Evolutionary conservation across 495 filamentous ascomycete genomes (phyloP).

Genomic region (Penicillium egyptiacum): DNA sequence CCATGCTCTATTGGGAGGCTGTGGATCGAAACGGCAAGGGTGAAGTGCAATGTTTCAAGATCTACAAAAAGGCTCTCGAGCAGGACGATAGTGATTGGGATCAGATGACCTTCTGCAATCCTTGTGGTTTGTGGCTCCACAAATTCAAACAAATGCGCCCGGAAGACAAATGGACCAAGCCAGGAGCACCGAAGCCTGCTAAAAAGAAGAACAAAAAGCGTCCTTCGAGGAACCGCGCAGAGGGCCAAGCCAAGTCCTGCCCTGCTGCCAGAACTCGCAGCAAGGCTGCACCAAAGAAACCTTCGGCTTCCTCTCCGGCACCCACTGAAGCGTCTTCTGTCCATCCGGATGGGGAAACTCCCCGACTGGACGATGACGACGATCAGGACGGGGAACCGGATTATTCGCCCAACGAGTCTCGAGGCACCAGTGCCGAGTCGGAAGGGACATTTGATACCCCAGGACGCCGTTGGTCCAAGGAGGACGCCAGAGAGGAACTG

Average conservation of each 20-base stretch:
- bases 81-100: conserved; percentile 63
- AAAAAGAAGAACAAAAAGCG: conserved; percentile 46
- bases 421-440: conserved; percentile 45
- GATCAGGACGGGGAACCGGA: conserved; percentile 21
- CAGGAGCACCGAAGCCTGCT: conserved; percentile 28
- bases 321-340: conserved; percentile 46
- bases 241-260: conserved; percentile 32
- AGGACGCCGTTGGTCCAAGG: conserved; percentile 45
- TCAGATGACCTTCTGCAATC: conserved; percentile 83
- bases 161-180: conserved; percentile 74
- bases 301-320: conserved; percentile 43
- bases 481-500: conserved; percentile 58
- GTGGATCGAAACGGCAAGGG: conserved; percentile 60
- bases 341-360: conserved; percentile 37
- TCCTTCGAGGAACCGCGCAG: conserved; percentile 33
- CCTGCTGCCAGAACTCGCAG: conserved; percentile 36
- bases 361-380: conserved; percentile 33
- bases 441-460: conserved; percentile 31
- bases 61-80: conserved; percentile 74
- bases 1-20: conserved; percentile 63
- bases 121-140: conserved; percentile 90
- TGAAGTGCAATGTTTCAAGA: conserved; percentile 59
- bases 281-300: conserved; percentile 29
- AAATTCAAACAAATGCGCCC: conserved; percentile 86
- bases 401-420: conserved; percentile 35